phyloP scores from a whole-genome alignment of 2,329 filamentous ascomycete genomes.

The Acrodontium crateriforme region DNA sequence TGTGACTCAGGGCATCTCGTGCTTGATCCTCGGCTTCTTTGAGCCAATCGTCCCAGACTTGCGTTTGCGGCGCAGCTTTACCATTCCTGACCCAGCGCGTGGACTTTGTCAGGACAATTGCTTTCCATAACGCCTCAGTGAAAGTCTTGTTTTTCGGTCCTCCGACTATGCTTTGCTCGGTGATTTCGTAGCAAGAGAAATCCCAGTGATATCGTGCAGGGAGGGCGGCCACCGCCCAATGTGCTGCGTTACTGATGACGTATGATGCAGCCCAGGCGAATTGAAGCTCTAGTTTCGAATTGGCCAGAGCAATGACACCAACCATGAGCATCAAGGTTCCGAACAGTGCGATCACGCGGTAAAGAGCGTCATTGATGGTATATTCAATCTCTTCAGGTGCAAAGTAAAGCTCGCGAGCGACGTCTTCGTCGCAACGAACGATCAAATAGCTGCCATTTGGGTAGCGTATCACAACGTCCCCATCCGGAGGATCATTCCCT shows the following conservation, averaged over 20 bases:
- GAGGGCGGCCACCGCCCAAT: slow-evolving; percentile 39
- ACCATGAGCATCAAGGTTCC: slow-evolving; percentile 40
- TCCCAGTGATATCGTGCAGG: slow-evolving; percentile 36
- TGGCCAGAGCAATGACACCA: slow-evolving; percentile 38
- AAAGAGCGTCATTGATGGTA: slow-evolving; percentile 26
- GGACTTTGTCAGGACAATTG: slow-evolving; percentile 32
- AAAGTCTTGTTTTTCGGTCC: slow-evolving; percentile 25
- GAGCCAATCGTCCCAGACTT: slow-evolving; percentile 15
- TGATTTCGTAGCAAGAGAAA: slow-evolving; percentile 29
- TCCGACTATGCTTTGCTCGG: slow-evolving; percentile 22
- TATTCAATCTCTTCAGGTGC: slow-evolving; percentile 38
- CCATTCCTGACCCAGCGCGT: slow-evolving; percentile 28
- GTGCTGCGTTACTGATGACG: slow-evolving; percentile 35
- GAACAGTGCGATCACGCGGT: slow-evolving; percentile 34
- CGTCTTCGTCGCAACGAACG: slow-evolving; percentile 35
- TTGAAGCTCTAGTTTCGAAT: slow-evolving; percentile 33
- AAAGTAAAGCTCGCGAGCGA: slow-evolving; percentile 38
- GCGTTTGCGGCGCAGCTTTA: slow-evolving; percentile 10
- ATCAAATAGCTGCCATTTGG: slow-evolving; percentile 37
- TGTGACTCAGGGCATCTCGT: slow-evolving; percentile 1
- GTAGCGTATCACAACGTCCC: slow-evolving; percentile 37
- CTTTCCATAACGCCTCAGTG: slow-evolving; percentile 36
- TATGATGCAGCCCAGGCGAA: slow-evolving; percentile 37
- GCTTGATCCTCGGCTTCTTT: slow-evolving; percentile 8
- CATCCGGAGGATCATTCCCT: slow-evolving; percentile 19